Base-by-base conservation (phyloP, 352 stramenopile species). In the Globisporangium nunn region DNA sequence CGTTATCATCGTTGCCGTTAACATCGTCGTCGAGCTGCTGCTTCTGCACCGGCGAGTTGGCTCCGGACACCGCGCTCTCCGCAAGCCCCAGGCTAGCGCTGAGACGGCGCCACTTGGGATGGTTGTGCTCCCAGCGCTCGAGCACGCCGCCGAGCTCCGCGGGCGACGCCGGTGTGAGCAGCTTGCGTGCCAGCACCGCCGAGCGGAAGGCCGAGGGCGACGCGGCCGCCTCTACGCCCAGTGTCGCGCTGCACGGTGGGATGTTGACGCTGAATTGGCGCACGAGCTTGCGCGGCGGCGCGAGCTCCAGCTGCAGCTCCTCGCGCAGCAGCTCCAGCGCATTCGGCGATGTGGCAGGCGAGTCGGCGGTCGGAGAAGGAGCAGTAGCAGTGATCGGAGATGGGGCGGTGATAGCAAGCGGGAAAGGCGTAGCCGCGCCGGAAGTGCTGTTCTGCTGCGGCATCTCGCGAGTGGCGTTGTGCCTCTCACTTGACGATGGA, bases 181-280 rank as follows among this genome's bases (percentile, higher is more conserved):
- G 47, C n/a, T 52, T 53, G 49, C 63, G 28, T 54, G 50, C 40
- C 44, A 56, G 43, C 40, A 66, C 35, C 3, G 52, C 28, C 6
- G 49, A 58, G 4, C 55, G 56, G 31, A 48, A 64, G 40, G 55
- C 57, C 5, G 54, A 33, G 37, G 40, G 43, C 17, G 47, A 33
- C 33, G 51, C 46, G 7, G 29, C 35, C 5, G 23, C 35, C 5
- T 14, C 28, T 6, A 23, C n/a, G 14, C 35, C 30, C 28, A 56
- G 23, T 14, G 49, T 56, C 17, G 47, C 54, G 45, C 67, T 68
- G 37, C 63, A 70, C 1, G 78, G 74, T 3, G 70, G 67, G n/a
- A 91, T 81, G 43, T 83, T 91, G 54, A 93, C 64, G 45, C 81
- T 93, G 58, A 86, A 89, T 59, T 93, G 83, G 2, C 83, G 75